phyloP scores from a whole-genome alignment of 1,139 yeast species.

The Nakaseomyces kungkrabaensis region DNA sequence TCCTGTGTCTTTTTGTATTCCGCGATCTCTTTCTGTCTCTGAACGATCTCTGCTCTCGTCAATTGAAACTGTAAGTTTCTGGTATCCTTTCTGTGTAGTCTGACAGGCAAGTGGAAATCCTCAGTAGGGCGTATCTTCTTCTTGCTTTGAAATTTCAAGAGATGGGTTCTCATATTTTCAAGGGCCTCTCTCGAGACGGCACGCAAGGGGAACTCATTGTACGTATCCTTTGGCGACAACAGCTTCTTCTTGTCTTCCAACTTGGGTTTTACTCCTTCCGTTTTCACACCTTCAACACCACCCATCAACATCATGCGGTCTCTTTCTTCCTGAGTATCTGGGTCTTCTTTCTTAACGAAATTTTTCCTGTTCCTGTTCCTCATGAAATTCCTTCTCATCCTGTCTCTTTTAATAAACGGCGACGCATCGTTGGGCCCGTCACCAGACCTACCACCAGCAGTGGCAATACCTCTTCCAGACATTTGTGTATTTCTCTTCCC shows the following conservation, averaged over 20 bases:
- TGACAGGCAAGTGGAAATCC: conserved; percentile 70
- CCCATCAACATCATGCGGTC: conserved; percentile 18
- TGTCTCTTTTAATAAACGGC: conserved; percentile 30
- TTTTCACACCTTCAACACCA: conserved; percentile 15
- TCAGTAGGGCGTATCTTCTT: conserved; percentile 59
- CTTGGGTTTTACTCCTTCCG: conserved; percentile 2
- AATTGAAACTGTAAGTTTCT: conserved; percentile 78
- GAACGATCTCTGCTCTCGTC: conserved; percentile 52
- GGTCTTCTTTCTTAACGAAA: conserved; percentile 29
- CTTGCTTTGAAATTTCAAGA: conserved; percentile 70
- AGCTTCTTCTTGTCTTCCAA: too few species aligned
- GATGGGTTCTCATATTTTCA: conserved; percentile 66
- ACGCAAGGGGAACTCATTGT: conserved; percentile 39
- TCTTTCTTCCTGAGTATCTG: conserved; percentile 22
- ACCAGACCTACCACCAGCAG: conserved; percentile 10
- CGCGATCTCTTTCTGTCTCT: conserved; percentile 35
- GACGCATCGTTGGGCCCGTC: conserved; percentile 20
- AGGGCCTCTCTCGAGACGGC: conserved; percentile 68
- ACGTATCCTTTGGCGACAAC: conserved; percentile 17
- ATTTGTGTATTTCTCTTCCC: not conserved
- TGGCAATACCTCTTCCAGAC: conserved; percentile 5
- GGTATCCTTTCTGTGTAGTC: conserved; percentile 89
- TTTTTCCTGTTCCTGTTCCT: conserved; percentile 15
- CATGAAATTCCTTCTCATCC: conserved; percentile 27
- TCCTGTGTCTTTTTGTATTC: conserved; percentile 29